Conservation (phyloP, 2,329 filamentous ascomycete genomes). For the Trichoderma citrinoviride region DNA sequence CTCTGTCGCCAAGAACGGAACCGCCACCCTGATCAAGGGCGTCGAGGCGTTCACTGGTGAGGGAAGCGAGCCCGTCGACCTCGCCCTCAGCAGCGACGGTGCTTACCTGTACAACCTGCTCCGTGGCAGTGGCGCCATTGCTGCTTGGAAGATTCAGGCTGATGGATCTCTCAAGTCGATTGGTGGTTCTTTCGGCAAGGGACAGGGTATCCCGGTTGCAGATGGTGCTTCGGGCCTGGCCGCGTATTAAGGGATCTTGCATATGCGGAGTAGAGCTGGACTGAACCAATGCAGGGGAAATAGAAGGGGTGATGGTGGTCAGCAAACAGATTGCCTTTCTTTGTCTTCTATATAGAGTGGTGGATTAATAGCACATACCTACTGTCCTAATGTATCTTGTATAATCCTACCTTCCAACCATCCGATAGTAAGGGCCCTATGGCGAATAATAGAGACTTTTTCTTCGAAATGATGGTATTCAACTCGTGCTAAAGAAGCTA, state of each 20-base stretch:
- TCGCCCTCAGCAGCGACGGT: constrained; percentile 26
- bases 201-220: constrained; percentile 17
- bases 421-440: neutral
- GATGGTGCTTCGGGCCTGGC: constrained; percentile 24
- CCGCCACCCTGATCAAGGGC: constrained; percentile 22
- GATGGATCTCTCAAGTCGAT: constrained; percentile 26
- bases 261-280: neutral
- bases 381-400: neutral
- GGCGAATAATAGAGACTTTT: neutral
- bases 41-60: constrained; percentile 25
- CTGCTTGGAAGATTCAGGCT: constrained; percentile 24
- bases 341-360: neutral
- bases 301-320: neutral
- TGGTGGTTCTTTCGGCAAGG: constrained; percentile 25
- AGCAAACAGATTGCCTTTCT: neutral
- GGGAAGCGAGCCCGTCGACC: constrained; percentile 24
- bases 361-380: neutral
- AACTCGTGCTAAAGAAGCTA: neutral
- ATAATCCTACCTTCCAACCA: neutral
- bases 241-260: constrained; percentile 10
- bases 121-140: constrained; percentile 25
- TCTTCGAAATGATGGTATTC: neutral
- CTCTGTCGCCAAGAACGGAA: constrained; percentile 21
- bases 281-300: neutral
- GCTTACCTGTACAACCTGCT: constrained; percentile 26